Evolutionary conservation across 1,284 basidiomycete species (phyloP).

Genomic region (Ceratobasidium sp.): DNA sequence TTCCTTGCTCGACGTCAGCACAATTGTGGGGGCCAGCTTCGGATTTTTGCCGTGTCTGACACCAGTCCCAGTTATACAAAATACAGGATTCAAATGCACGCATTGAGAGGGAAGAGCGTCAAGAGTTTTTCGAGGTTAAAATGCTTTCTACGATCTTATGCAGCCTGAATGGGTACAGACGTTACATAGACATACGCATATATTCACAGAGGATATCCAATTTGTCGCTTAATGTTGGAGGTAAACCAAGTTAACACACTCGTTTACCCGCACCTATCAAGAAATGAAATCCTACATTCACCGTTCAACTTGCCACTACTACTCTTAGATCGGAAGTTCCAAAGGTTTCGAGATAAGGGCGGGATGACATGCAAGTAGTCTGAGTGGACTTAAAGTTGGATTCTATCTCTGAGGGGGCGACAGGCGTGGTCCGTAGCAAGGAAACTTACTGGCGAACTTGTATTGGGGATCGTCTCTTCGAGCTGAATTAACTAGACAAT

Average conservation of each 20-base stretch:
- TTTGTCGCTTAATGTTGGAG: conserved; percentile 51
- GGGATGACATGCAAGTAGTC: too few relatives aligned
- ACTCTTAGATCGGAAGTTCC: conserved; percentile 61
- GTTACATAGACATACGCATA: too few relatives aligned
- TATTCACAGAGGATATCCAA: conserved; percentile 52
- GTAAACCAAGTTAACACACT: conserved; percentile 51
- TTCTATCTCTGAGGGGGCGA: too few relatives aligned
- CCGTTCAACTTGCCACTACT: conserved; percentile 63
- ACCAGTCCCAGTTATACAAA: not conserved
- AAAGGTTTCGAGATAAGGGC: too few relatives aligned
- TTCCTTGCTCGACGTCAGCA: conserved; percentile 57
- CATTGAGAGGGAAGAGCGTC: conserved; percentile 61
- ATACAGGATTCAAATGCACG: conserved; percentile 30
- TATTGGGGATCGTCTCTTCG: too few relatives aligned
- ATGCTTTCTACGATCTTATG: conserved; percentile 61
- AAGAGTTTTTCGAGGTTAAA: conserved; percentile 60
- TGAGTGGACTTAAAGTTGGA: too few relatives aligned
- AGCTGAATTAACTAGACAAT: too few relatives aligned
- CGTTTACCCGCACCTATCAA: not conserved
- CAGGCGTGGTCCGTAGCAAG: too few relatives aligned
- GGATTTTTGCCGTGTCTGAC: conserved; percentile 56
- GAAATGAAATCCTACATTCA: not conserved
- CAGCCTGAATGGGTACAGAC: conserved; percentile 51
- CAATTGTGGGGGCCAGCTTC: conserved; percentile 53
- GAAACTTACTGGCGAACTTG: too few relatives aligned